Base-by-base conservation (phyloP, 257 asterid species). In the Leptodermis oblonga region DNA sequence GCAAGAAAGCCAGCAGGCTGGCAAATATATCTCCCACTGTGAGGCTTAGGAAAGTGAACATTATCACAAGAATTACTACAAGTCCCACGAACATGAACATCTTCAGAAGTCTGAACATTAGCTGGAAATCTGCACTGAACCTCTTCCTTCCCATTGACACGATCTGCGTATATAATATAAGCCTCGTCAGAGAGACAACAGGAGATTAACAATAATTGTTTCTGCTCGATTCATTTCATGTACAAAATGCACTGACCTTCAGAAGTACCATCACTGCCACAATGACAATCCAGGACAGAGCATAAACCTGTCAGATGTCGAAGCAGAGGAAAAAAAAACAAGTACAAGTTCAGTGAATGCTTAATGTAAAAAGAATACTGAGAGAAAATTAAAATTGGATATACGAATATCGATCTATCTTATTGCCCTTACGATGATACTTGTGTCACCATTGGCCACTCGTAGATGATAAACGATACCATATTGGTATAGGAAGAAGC, bases 71-170 rank as follows among this genome's bases (percentile, higher is more conserved):
- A 42, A 78, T 67, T 65, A 79, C 96, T 49, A 85, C 5, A 56
- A 84, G 86, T 34, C 88, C 90, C 11, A 93, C 75, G 62, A 90
- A 93, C 68, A 88, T 65, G 79, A 87, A 70, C 51, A 87, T 82
- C 80, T 93, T 93, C 28, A 93, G 88, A 26, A 90, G 89, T 78
- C 99, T 80, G 87, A 93, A 93, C 88, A 87, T 77, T 77, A 93
- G 84, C 87, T 93, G 99, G 84, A 90, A 90, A 83, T 93, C 87
- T 14, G 99, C 94, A 41, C 97, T 87, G 76, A 90, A 92, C 83
- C 70, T 87, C 85, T 82, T 74, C 77, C 99, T 85, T 30, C 99
- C 99, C 96, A 88, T 79, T 20, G 99, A 82, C 68, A 93, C 93
- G 0, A 93, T 81, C 97, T 91, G 87, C 77, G 80, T 41, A 64